Base-by-base conservation (phyloP, 108 stramenopile genomes). In the Thalassiosira profunda region DNA sequence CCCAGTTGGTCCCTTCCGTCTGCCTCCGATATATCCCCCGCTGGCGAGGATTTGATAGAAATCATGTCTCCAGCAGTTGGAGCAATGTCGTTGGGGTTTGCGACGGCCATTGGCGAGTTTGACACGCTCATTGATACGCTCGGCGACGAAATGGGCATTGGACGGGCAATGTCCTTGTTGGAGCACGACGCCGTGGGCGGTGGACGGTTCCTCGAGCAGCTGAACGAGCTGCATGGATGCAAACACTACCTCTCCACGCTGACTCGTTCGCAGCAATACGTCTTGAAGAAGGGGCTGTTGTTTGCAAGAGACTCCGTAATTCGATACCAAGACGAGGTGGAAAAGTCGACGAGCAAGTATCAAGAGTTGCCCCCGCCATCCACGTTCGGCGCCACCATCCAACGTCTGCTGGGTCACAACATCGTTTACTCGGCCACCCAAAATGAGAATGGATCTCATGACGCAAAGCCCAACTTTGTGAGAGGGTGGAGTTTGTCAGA, bases 51-150 rank as follows among this genome's bases (percentile, higher is more conserved):
- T n/a, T n/a, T 57, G 61, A 62, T 84, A 11, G 10, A 80, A 63
- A 75, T 86, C 2, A 20, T 77, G 26, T 38, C 70, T 43, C 88
- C 88, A 6, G 72, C 70, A n/a, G 63, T 84, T 0, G 85, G 85
- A 56, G 61, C 63, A 36, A 28, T 60, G 8, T 83, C 81, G 18
- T 23, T 85, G 29, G 86, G 86, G 43, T 90, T 90, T 65, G 45
- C 84, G 17, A 46, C 56, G 23, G 42, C 61, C 28, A 24, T 90
- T 43, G 86, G 83, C 29, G 67, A 83, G 24, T 90, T 90, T 57
- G 89, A 90, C 64, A 59, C 74, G 7, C 42, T 90, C 37, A 42
- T 90, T 20, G 89, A 90, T 79, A 90, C 89, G 0, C 25, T 86
- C 23, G 61, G 49, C 1, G 83, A 87, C 42, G 86, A 84, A 79